Base-by-base conservation (phyloP, 129 eudicot species). In the Helianthus tuberosus region DNA sequence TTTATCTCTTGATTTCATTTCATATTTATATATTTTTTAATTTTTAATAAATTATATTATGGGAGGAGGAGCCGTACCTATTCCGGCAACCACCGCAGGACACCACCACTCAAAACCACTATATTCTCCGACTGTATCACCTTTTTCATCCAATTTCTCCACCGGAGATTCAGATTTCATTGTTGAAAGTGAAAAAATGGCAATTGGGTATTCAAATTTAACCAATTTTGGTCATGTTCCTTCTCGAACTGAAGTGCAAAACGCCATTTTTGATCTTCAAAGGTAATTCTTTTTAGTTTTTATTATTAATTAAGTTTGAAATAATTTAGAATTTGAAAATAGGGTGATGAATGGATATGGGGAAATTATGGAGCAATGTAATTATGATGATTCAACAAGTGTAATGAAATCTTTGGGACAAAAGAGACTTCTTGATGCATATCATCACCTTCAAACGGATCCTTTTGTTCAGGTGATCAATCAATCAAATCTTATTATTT, bases 361-460 rank as follows among this genome's bases (percentile, higher is more conserved):
- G 50, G 52, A 51, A 36, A 64, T 60, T n/a, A 39, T 77, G 63
- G 64, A 75, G 48, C 70, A 52, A 50, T 50, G 68, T 62, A 50
- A 23, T 14, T 11, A 46, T 46, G 83, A 81, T 59, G 39, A 66
- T 47, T 46, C 78, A 15, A 63, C 50, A 20, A 80, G 12, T 5
- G 9, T 69, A 64, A 65, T 69, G 57, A 82, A 69, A 68, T 68
- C 83, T 25, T 52, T 80, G 63, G 94, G 91, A 41, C 77, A 81
- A 61, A 75, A 43, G 44, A 84, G 84, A 66, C 73, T 91, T 61
- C 71, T 57, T 70, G 86, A 84, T 72, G 95, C 95, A 5, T 86
- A 71, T 69, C 75, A 62, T 48, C 44, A 88, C 78, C 82, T 91
- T 69, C 84, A 84, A 82, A 77, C 75, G 8, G 89, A 88, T 32